Evolutionary conservation across 352 stramenopile species (phyloP), one percentile per base, ranked within the genome.

Genomic region (Sclerospora graminicola): DNA sequence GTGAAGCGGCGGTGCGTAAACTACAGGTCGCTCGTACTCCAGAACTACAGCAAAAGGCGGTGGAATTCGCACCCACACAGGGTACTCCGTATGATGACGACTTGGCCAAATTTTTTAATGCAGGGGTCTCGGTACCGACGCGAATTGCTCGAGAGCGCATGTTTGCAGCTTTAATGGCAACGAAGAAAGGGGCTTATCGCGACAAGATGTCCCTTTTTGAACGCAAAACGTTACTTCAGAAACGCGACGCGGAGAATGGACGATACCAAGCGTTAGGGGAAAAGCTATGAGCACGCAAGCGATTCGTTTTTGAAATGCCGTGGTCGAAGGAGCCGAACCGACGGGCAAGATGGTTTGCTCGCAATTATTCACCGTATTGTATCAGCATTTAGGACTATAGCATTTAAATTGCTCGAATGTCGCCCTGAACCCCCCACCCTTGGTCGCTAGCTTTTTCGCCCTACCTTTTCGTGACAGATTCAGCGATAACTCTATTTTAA

Each of bases 371-470:
- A 76, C 82, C 0, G 61, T 62, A 1, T 47, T 93, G 32, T 93
- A 91, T 48, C 82, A 93, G 50, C 71, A 89, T 24, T 46, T 93
- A 1, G 77, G 75, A 2, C 38, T 91, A 65, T 37, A 95, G 62
- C 43, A 96, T 60, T 38, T 94, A 84, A 63, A 95, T 91, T 10
- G 79, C 54, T n/a, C 91, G 82, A 51, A 97, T 96, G 33, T 83
- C 70, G n/a, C 89, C 87, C 63, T 94, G 68, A 19, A 86, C n/a
- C n/a, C 48, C 9, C 82, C 85, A 15, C 73, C 77, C 0, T 30
- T 61, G 0, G 52, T 79, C 4, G 75, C 60, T 32, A n/a, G n/a
- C n/a, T n/a, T n/a, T n/a, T n/a, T n/a, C n/a, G n/a, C n/a, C n/a
- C n/a, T n/a, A n/a, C n/a, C n/a, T n/a, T n/a, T n/a, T n/a, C 68